Percentiles rank a stretch among this genome's conserved stretches.
phyloP scores from a whole-genome alignment of 495 filamentous ascomycete genomes.

The Aspergillus heteromorphus region DNA sequence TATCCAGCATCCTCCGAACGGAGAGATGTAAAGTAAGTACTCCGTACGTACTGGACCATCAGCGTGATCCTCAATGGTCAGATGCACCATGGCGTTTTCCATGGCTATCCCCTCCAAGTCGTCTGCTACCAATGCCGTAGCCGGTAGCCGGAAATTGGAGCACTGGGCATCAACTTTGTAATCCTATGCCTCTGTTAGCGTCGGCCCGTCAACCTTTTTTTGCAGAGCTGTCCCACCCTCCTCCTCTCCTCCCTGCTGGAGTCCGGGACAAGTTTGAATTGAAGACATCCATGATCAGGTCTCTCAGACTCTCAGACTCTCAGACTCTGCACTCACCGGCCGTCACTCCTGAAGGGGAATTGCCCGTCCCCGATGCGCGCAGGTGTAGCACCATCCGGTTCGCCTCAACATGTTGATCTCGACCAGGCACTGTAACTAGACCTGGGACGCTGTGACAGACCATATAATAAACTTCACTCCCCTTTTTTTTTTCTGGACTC shows the following conservation, averaged over 20 bases:
- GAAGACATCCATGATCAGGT: background rate
- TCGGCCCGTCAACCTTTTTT: conserved; percentile 14
- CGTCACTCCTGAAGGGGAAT: no score
- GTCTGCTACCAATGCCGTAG: background rate
- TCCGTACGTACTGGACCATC: no score
- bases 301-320: no score
- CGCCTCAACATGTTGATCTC: background rate
- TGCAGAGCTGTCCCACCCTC: conserved; percentile 13
- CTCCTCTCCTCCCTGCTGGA: background rate
- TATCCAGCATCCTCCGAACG: background rate
- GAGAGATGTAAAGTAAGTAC: no score
- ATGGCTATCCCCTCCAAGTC: conserved; percentile 3
- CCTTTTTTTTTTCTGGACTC: background rate
- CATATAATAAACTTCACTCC: background rate
- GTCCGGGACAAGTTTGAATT: background rate
- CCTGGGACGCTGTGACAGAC: background rate
- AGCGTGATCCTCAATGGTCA: conserved; percentile 9
- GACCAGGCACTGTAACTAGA: background rate
- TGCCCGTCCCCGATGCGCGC: background rate
- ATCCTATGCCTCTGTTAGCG: conserved; percentile 11
- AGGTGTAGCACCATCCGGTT: background rate
- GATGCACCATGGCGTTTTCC: conserved; percentile 20
- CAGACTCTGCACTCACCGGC: no score
- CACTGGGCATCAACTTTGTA: conserved; percentile 7
- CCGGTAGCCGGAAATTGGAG: conserved; percentile 13